Conservation (phyloP, 2,329 filamentous ascomycete genomes). For the Penicillium palitans region DNA sequence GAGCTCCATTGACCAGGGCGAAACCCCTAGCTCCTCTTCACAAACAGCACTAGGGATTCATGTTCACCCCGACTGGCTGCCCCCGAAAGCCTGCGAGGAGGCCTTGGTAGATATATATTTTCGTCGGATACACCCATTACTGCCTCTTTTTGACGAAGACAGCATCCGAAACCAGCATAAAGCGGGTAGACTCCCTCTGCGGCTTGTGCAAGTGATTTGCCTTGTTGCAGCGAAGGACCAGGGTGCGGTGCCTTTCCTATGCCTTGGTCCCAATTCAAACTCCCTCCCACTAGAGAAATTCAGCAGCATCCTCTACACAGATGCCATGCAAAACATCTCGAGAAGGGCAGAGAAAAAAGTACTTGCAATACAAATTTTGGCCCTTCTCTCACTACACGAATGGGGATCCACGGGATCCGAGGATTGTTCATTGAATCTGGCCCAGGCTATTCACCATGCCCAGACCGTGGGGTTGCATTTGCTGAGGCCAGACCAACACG, state of each 20-base stretch:
- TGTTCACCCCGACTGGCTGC: conserved; percentile 6
- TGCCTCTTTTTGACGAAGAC: conserved; percentile 32
- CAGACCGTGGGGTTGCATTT: conserved; percentile 34
- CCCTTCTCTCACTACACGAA: conserved; percentile 35
- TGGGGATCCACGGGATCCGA: conserved; percentile 34
- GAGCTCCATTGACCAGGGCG: not conserved
- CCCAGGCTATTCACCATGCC: conserved; percentile 36
- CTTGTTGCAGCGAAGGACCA: conserved; percentile 35
- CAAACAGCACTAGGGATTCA: not conserved
- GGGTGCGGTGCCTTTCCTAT: conserved; percentile 25
- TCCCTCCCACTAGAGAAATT: conserved; percentile 10
- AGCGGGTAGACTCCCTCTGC: conserved; percentile 21
- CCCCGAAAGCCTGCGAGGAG: conserved; percentile 21
- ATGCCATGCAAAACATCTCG: conserved; percentile 27
- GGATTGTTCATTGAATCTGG: conserved; percentile 31
- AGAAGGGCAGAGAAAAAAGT: conserved; percentile 25
- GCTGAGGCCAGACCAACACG: conserved; percentile 6
- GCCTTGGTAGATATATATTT: conserved; percentile 34
- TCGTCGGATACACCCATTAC: conserved; percentile 31
- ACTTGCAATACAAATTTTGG: conserved; percentile 33
- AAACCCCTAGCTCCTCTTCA: not conserved
- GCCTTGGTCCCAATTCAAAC: conserved; percentile 14
- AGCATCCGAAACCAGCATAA: conserved; percentile 25
- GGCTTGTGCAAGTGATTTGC: conserved; percentile 33
- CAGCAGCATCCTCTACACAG: conserved; percentile 18